phyloP scores from a whole-genome alignment of 2,329 filamentous ascomycete genomes.

The Fusarium armeniacum region DNA sequence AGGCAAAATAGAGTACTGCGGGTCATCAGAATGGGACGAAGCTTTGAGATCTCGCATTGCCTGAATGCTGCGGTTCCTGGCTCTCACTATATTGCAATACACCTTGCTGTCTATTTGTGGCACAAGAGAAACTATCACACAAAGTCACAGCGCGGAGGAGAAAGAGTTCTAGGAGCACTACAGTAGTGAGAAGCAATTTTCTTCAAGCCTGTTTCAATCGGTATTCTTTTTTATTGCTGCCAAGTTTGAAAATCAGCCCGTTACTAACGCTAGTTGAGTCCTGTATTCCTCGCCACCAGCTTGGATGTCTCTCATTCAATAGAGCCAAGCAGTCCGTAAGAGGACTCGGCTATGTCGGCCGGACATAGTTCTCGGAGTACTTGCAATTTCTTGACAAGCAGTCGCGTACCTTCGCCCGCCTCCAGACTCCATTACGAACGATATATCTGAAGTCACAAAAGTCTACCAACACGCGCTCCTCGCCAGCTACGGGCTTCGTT shows the following conservation, averaged over 20 bases:
- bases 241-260: not conserved
- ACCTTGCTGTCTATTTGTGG: not conserved
- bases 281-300: not conserved
- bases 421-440: not conserved
- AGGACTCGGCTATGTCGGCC: not conserved
- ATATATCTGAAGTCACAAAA: not conserved
- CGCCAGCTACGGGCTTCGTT: not conserved
- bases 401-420: not conserved
- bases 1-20: not conserved
- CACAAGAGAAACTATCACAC: not conserved
- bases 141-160: not conserved
- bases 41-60: not conserved
- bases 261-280: not conserved
- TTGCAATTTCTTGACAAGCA: not conserved
- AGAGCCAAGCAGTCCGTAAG: not conserved
- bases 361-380: not conserved
- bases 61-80: not conserved
- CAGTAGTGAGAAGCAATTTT: not conserved
- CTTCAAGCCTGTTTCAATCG: not conserved
- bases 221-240: not conserved
- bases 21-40: not conserved
- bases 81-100: accelerated
- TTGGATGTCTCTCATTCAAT: not conserved
- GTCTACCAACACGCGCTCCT: not conserved
- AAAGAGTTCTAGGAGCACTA: not conserved